Base-by-base conservation (phyloP, 371 early-diverging fungal species). In the Apophysomyces trapeziformis region DNA sequence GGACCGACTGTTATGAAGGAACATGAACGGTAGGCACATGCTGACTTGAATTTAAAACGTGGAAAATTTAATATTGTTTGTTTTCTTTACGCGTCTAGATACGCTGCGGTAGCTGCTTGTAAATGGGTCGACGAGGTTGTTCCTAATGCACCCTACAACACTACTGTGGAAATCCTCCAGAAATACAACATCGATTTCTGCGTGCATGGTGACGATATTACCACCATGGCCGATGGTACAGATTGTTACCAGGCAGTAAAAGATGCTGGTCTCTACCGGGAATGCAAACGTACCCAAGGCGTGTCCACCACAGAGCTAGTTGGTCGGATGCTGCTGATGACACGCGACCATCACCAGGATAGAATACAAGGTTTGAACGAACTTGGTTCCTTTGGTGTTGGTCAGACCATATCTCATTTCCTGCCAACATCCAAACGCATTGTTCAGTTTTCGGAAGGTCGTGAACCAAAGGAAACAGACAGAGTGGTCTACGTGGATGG, bases 61-160 rank as follows among this genome's bases (percentile, higher is more conserved):
- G 41, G 57, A 16, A 2, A 45, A 21, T 0, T 26, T 36, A 14
- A 9, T 16, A 13, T 12, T 37, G 1, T 47, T 6, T 11, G 61
- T 9, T 4, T 26, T 44, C 7, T 61, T n/a, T 7, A 21, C 41
- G 45, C 36, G 16, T 57, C 8, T 63, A 91, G 96, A 65, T 95
- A 95, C 74, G 96, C 93, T 26, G 94, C 96, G 38, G 95, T 98
- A 1, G 92, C 89, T 37, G 95, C 94, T 7, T 98, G 99, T 86
- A 97, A 96, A 73, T 98, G 98, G 97, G 97, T 89, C 1, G 98
- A 98, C 75, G 88, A 93, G 68, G 93, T 98, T 1, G 96, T 96
- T 13, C 85, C 82, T 60, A 83, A 97, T 66, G 97, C 97, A 16
- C 99, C 99, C 6, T 99, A 96, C 78, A 84, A 92, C 66, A 97